Evolutionary conservation across 768 basidiomycete species (phyloP), one percentile per base, ranked within the genome.

Genomic region (Suillus weaverae): DNA sequence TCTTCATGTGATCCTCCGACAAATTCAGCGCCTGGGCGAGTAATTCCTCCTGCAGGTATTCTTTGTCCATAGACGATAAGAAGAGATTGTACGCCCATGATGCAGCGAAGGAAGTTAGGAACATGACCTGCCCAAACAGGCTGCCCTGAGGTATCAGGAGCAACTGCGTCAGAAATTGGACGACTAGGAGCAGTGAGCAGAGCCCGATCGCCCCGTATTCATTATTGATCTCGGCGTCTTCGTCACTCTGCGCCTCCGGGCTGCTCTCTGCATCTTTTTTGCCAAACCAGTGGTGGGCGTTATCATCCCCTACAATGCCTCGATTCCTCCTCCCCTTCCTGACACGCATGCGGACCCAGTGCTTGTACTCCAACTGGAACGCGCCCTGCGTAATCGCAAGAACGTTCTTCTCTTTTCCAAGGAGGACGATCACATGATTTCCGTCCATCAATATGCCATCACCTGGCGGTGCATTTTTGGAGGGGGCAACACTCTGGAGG

Each of bases 11-110:
- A 0, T 68, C 71, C 16, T 33, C 60, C 0, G 68, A 66, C 1
- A 74, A 61, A 44, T 61, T 39, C 30, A 67, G 61, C 5, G 75
- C 73, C 18, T 59, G 57, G 18, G 14, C 10, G n/a, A 64, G 63
- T 10, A 26, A 13, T 2, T 62, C 41, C 63, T 44, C 60, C 18
- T 64, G 63, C 18, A 62, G 39, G 30, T 44, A 44, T 13, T 61
- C 59, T 14, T 46, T 62, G 43, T 80, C 78, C 77, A 81, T 70
- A 18, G 65, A 67, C 18, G 71, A 66, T 18, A 73, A 62, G 57
- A 64, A 71, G 11, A 64, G 61, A 51, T 72, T 73, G 64, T 72
- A 71, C 6, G 51, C 44, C 72, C 72, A 73, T 9, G 72, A 72
- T 2, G 63, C 62, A 44, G 62, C 71, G 33, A 73, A 64, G 20